These are phyloP conservation scores for Beauveria bassiana DNA, from an alignment of 2,329 filamentous ascomycete species.

Conservation along the genomic window DNA sequence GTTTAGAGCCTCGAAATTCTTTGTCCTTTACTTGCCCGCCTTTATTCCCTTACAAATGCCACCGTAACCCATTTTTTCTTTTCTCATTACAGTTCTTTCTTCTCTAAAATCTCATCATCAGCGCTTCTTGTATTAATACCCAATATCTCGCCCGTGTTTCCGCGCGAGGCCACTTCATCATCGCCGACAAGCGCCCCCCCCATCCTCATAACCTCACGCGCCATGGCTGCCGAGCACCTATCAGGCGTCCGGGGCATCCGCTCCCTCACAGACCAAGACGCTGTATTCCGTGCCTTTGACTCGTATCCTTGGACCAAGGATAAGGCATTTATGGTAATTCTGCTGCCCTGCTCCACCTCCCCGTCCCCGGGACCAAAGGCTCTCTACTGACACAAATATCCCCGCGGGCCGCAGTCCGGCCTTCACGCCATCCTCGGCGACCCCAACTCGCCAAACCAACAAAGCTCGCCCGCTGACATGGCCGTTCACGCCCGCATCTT, in stretches of 20 bases:
- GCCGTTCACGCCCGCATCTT: slow-evolving; percentile 59
- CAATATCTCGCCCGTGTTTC: neutral
- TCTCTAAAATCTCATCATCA: too few species aligned
- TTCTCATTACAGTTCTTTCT: neutral
- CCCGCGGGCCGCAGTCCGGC: slow-evolving; percentile 36
- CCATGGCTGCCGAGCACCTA: slow-evolving; percentile 18
- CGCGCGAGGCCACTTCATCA: neutral
- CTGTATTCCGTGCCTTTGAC: slow-evolving; percentile 54
- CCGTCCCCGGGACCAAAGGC: neutral
- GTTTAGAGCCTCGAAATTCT: neutral
- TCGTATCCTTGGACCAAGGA: slow-evolving; percentile 61
- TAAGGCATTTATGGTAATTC: slow-evolving; percentile 54
- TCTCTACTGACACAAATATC: neutral
- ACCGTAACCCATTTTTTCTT: neutral
- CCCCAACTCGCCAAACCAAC: slow-evolving; percentile 32
- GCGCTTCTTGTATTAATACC: too few species aligned
- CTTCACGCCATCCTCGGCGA: slow-evolving; percentile 57
- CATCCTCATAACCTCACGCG: neutral
- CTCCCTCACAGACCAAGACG: slow-evolving; percentile 29
- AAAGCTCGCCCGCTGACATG: slow-evolving; percentile 47
- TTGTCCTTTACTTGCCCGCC: neutral
- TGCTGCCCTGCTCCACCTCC: neutral
- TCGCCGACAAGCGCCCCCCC: neutral
- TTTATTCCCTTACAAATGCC: neutral
- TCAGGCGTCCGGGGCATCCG: slow-evolving; percentile 31